phyloP scores from a whole-genome alignment of 495 filamentous ascomycete species.

The Sordaria brevicollis region DNA sequence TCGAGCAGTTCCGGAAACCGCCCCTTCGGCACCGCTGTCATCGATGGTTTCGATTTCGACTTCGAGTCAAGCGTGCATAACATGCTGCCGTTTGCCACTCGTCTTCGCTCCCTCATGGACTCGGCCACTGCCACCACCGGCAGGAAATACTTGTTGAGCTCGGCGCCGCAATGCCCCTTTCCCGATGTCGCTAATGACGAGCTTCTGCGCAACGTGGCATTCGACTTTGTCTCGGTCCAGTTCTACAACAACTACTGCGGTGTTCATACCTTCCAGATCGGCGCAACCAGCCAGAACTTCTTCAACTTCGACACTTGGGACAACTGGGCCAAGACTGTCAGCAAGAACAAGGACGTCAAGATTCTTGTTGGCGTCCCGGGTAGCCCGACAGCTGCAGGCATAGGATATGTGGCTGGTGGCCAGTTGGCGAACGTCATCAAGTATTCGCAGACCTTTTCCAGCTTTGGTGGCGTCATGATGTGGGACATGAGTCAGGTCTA shows the following conservation, averaged over 20 bases:
- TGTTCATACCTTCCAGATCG: slow-evolving; percentile 38
- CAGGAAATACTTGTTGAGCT: slow-evolving; percentile 50
- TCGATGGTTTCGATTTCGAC: slow-evolving; percentile 70
- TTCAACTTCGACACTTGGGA: slow-evolving; percentile 68
- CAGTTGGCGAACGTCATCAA: slow-evolving; percentile 38
- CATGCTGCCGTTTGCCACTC: slow-evolving; percentile 45
- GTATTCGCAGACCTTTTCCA: slow-evolving; percentile 42
- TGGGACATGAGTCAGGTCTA: slow-evolving; percentile 60
- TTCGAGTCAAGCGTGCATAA: slow-evolving; percentile 47
- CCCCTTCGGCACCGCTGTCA: slow-evolving; percentile 51
- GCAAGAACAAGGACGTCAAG: slow-evolving; percentile 52
- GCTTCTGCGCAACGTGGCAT: slow-evolving; percentile 42
- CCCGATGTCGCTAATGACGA: slow-evolving; percentile 52
- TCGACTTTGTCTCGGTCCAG: slow-evolving; percentile 60
- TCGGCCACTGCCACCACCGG: slow-evolving; percentile 19
- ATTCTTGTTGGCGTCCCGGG: slow-evolving; percentile 59
- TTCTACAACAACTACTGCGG: slow-evolving; percentile 65
- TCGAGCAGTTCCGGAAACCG: slow-evolving; percentile 30
- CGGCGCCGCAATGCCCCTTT: slow-evolving; percentile 57
- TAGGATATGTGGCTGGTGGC: slow-evolving; percentile 43
- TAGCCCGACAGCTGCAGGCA: slow-evolving; percentile 44
- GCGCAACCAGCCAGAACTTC: slow-evolving; percentile 37
- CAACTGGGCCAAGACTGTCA: slow-evolving; percentile 53
- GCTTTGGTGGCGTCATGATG: slow-evolving; percentile 62
- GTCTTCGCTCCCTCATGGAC: slow-evolving; percentile 45